These are phyloP conservation scores for Luzula sylvatica DNA, from an alignment of 176 grass and related monocot species.

Conservation along the genomic window DNA sequence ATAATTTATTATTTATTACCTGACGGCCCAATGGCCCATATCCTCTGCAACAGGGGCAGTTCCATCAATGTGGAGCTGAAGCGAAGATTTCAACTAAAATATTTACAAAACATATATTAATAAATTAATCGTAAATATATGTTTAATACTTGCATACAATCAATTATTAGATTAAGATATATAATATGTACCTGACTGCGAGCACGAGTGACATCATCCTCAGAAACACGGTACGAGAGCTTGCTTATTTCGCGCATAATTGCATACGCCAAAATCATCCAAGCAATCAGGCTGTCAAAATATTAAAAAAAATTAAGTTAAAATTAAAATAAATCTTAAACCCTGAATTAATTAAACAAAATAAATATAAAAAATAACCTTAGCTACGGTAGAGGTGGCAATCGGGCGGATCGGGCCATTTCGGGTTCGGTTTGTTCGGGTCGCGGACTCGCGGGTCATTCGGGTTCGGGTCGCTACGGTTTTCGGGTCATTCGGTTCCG, in stretches of 20 bases:
- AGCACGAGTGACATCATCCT: conserved; percentile 95
- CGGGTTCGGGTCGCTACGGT: too few species aligned
- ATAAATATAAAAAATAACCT: neutral
- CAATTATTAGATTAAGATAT: neutral
- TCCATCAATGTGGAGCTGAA: conserved; percentile 94
- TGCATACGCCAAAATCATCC: conserved; percentile 92
- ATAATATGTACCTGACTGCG: conserved; percentile 89
- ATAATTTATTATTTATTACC: conserved; percentile 44
- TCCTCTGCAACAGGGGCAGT: conserved; percentile 84
- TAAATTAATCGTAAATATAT: neutral
- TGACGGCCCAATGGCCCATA: conserved; percentile 93
- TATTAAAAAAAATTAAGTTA: conserved; percentile 19
- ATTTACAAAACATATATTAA: neutral
- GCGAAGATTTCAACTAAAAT: conserved; percentile 92
- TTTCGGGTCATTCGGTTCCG: too few species aligned
- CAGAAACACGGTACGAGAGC: conserved; percentile 74
- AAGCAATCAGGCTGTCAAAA: conserved; percentile 86
- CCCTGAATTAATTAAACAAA: neutral
- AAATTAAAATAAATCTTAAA: neutral
- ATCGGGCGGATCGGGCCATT: too few species aligned
- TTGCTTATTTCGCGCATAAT: conserved; percentile 93
- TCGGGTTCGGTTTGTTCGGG: too few species aligned
- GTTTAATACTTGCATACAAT: neutral
- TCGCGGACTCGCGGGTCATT: too few species aligned
- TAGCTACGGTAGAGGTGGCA: too few species aligned